Percentiles rank a stretch among this genome's conserved stretches.
phyloP scores from a whole-genome alignment of 495 filamentous ascomycete genomes.

The Penicillium ochrochloron region DNA sequence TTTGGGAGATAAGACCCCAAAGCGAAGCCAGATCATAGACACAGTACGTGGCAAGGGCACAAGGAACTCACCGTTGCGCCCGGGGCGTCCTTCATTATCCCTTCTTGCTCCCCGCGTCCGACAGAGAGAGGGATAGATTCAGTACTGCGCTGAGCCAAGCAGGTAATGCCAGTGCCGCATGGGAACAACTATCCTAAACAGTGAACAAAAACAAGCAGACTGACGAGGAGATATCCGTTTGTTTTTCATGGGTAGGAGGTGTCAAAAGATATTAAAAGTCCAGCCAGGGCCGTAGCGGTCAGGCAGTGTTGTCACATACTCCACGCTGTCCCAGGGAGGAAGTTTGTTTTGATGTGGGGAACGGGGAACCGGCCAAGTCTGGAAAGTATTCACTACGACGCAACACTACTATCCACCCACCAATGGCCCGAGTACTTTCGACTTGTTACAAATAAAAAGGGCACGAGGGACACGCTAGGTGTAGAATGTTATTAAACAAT shows the following conservation, averaged over 20 bases:
- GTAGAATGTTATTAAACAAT: constrained; percentile 8
- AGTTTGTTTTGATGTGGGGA: constrained; percentile 33
- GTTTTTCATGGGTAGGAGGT: neutral
- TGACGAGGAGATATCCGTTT: neutral
- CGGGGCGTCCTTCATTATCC: constrained; percentile 24
- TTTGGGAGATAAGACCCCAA: neutral
- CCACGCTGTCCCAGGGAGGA: constrained; percentile 35
- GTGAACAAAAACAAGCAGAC: neutral
- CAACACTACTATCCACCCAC: constrained; percentile 12
- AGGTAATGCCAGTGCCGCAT: neutral
- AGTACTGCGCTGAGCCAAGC: constrained; percentile 4
- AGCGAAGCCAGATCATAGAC: too few relatives aligned
- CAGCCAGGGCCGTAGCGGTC: constrained; percentile 7
- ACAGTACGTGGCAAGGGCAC: neutral
- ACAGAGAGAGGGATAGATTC: constrained; percentile 11
- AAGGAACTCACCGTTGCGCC: constrained; percentile 25
- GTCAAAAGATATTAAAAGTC: constrained; percentile 10
- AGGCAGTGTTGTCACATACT: constrained; percentile 37
- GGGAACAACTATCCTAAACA: constrained; percentile 3
- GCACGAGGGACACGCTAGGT: neutral
- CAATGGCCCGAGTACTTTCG: neutral
- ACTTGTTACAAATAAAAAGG: constrained; percentile 10
- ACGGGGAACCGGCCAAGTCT: neutral
- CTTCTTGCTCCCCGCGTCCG: constrained; percentile 27
- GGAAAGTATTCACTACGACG: neutral